A percentile compares a stretch with the other conserved stretches of the same genome.
phyloP scores from a whole-genome alignment of 768 basidiomycete species.

The Mycena epipterygia region DNA sequence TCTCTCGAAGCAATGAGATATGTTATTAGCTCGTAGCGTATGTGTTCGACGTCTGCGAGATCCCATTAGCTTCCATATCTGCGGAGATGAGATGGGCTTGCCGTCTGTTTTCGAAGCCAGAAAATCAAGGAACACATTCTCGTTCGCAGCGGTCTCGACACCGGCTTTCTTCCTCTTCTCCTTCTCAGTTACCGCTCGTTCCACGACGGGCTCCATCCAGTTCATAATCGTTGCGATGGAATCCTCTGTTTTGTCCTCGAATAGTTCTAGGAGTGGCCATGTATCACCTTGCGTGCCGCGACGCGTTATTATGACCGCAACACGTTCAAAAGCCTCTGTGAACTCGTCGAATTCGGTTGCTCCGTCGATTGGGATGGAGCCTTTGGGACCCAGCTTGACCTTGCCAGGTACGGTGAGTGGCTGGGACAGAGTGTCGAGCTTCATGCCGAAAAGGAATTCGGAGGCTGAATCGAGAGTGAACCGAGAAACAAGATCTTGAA shows the following conservation, averaged over 20 bases:
- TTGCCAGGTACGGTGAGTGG: constrained; percentile 49
- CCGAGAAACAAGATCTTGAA: constrained; percentile 58
- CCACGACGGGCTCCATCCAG: constrained; percentile 59
- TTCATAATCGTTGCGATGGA: constrained; percentile 35
- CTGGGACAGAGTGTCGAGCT: constrained; percentile 54
- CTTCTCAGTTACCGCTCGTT: constrained; percentile 50
- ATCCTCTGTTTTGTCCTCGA: constrained; percentile 21
- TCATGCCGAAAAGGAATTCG: constrained; percentile 63
- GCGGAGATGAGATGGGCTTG: constrained; percentile 37
- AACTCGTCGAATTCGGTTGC: constrained; percentile 54
- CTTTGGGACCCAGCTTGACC: constrained; percentile 46
- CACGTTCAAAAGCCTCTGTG: constrained; percentile 51
- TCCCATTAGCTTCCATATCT: neutral
- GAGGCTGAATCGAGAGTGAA: constrained; percentile 46
- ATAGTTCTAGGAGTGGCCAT: constrained; percentile 32
- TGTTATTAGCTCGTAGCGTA: constrained; percentile 23
- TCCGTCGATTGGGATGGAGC: constrained; percentile 50
- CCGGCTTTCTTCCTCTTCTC: constrained; percentile 43
- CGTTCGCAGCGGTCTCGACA: constrained; percentile 39
- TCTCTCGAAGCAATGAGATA: constrained; percentile 66
- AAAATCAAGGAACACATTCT: neutral
- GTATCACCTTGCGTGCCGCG: constrained; percentile 10
- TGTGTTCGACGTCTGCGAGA: constrained; percentile 15
- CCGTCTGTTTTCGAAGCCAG: constrained; percentile 49
- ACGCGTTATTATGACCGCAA: constrained; percentile 21